phyloP scores from a whole-genome alignment of 169 alveolate species.

The Plasmodium coatneyi region DNA sequence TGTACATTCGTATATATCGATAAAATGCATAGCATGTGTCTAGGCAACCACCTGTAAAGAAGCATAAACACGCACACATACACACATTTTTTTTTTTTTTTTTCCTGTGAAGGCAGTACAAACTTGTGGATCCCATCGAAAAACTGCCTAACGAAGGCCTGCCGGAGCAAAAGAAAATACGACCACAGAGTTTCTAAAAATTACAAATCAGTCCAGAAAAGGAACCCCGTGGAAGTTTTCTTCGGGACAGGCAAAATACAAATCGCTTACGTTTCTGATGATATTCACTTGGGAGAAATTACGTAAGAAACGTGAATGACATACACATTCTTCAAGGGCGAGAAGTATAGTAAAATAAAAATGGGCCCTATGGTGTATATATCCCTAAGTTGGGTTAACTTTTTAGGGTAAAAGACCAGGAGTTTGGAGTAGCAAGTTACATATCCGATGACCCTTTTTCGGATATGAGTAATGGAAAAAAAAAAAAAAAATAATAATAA shows the following conservation, averaged over 20 bases:
- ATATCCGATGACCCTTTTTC: slow-evolving; percentile 76
- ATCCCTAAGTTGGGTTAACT: neutral
- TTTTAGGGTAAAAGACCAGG: slow-evolving; percentile 66
- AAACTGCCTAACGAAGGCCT: slow-evolving; percentile 77
- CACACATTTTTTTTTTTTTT: neutral
- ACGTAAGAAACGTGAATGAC: slow-evolving; percentile 4
- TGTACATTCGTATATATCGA: neutral
- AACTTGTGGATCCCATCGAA: slow-evolving; percentile 86
- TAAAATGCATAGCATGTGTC: neutral
- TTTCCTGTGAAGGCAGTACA: slow-evolving; percentile 78
- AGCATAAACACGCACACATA: neutral
- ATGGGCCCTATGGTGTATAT: neutral
- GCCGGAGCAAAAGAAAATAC: slow-evolving; percentile 71
- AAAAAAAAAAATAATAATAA: neutral
- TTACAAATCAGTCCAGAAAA: slow-evolving; percentile 26
- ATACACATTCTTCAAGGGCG: neutral
- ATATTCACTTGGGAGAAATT: slow-evolving; percentile 59
- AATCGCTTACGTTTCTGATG: slow-evolving; percentile 66
- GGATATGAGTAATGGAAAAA: slow-evolving; percentile 56
- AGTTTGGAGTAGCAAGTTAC: slow-evolving; percentile 72
- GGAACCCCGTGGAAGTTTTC: slow-evolving; percentile 47
- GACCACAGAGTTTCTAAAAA: slow-evolving; percentile 68
- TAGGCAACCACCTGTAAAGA: neutral
- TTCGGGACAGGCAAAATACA: slow-evolving; percentile 73
- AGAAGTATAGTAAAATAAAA: neutral